These are phyloP conservation scores for Loxodes magnus DNA, from an alignment of 73 alveolate species.

Conservation along the genomic window DNA sequence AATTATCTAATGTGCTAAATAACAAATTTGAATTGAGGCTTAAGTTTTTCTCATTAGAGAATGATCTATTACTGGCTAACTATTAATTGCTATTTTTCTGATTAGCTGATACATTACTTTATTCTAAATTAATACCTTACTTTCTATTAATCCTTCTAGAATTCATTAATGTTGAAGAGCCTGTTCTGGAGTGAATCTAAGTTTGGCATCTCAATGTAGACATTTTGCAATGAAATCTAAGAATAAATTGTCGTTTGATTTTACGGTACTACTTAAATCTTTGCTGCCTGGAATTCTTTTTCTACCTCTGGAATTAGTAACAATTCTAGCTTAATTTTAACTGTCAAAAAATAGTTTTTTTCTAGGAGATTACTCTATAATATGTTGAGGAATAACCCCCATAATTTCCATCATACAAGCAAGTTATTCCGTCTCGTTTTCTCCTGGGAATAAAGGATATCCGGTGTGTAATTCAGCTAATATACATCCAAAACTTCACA, in stretches of 20 bases:
- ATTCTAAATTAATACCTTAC: no score
- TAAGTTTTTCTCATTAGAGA: no score
- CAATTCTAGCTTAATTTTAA: constrained; percentile 3
- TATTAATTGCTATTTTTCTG: no score
- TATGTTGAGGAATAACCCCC: background rate
- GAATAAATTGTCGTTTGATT: constrained; percentile 31
- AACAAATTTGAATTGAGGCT: no score
- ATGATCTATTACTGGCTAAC: no score
- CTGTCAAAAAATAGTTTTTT: background rate
- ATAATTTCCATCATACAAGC: constrained; percentile 1
- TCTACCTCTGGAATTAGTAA: constrained; percentile 5
- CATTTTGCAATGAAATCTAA: constrained; percentile 43
- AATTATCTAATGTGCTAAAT: no score
- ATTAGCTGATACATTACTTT: no score
- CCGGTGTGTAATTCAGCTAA: constrained; percentile 54
- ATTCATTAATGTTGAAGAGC: constrained; percentile 58
- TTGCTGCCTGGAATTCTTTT: constrained; percentile 1
- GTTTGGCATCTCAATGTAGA: constrained; percentile 58
- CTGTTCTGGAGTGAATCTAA: constrained; percentile 45
- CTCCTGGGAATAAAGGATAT: constrained; percentile 32
- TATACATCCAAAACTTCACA: constrained; percentile 64
- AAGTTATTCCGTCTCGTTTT: constrained; percentile 17
- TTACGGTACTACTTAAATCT: background rate
- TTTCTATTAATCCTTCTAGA: no score
- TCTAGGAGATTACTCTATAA: background rate